Evolutionary conservation across 495 filamentous ascomycete species (phyloP), one percentile per base, ranked within the genome.

Genomic region (Elaphomyces granulatus): DNA sequence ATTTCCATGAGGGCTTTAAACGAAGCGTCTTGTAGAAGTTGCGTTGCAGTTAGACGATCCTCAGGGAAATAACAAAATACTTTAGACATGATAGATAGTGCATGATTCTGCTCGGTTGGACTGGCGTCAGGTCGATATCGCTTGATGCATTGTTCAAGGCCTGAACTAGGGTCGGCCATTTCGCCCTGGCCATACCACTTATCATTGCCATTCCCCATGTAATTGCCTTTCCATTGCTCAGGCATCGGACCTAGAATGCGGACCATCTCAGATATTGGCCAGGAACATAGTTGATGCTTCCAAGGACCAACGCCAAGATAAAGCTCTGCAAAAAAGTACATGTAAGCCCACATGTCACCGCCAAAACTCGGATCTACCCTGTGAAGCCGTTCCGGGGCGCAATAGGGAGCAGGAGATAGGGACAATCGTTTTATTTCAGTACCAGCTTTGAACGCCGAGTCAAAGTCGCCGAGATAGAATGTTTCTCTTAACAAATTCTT

Each of bases 401-500:
- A n/a, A n/a, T n/a, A n/a, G n/a, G n/a, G n/a, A n/a, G n/a, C n/a
- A n/a, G n/a, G n/a, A n/a, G n/a, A n/a, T n/a, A n/a, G n/a, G n/a
- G n/a, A n/a, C n/a, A n/a, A n/a, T n/a, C n/a, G n/a, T n/a, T n/a
- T n/a, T n/a, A n/a, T n/a, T n/a, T n/a, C n/a, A n/a, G n/a, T n/a
- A n/a, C n/a, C n/a, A n/a, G n/a, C n/a, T n/a, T n/a, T n/a, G n/a
- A n/a, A n/a, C 9, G 54, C 40, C 32, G 77, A 51, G n/a, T 74
- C 75, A 42, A 78, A 66, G 20, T 68, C 53, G 9, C 61, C 63
- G 44, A 77, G 49, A 50, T 72, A 75, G 40, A 74, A 70, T 26
- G 67, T 59, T 8, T 63, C 51, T 10, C 59, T 50, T 33, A 52
- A 43, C 32, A 54, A 21, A 28, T 42, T 36, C 14, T 38, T 16